These are phyloP conservation scores for Pythium brassicae DNA, from an alignment of 352 stramenopile genomes.

Conservation along the genomic window DNA sequence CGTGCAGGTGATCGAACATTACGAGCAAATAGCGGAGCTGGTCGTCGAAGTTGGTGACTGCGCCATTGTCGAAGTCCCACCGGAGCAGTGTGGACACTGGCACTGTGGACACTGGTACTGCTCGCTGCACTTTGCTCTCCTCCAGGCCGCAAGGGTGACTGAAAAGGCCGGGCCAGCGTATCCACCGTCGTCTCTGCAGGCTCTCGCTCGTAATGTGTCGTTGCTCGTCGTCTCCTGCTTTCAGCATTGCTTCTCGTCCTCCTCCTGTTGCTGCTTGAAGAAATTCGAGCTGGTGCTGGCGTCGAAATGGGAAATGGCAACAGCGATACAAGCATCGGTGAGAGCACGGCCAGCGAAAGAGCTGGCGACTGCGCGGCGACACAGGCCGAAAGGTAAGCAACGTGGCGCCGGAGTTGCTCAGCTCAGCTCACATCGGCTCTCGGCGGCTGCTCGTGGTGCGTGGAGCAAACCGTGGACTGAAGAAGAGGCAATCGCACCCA, in stretches of 20 bases:
- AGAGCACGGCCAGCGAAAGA: background rate
- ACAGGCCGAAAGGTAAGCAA: too few species aligned
- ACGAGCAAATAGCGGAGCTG: conserved; percentile 9
- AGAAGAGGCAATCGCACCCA: background rate
- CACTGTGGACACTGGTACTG: background rate
- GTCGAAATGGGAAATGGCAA: background rate
- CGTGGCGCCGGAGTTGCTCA: background rate
- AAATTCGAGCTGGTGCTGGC: background rate
- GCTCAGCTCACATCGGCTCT: background rate
- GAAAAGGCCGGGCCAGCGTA: too few species aligned
- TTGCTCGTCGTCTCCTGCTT: too few species aligned
- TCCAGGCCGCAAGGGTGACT: too few species aligned
- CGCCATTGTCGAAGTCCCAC: conserved; percentile 16
- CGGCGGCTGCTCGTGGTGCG: background rate
- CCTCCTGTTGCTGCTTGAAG: too few species aligned
- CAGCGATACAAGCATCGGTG: too few species aligned
- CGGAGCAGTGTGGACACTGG: conserved; percentile 3
- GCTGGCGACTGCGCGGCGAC: background rate
- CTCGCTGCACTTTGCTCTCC: too few species aligned
- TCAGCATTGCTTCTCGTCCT: too few species aligned
- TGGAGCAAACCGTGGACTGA: conserved; percentile 1
- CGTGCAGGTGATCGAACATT: conserved; percentile 15
- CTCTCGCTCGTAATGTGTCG: too few species aligned
- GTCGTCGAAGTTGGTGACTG: background rate
- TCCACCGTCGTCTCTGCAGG: too few species aligned